phyloP scores from a whole-genome alignment of 2,329 filamentous ascomycete species.

The Sporothrix curviconia region DNA sequence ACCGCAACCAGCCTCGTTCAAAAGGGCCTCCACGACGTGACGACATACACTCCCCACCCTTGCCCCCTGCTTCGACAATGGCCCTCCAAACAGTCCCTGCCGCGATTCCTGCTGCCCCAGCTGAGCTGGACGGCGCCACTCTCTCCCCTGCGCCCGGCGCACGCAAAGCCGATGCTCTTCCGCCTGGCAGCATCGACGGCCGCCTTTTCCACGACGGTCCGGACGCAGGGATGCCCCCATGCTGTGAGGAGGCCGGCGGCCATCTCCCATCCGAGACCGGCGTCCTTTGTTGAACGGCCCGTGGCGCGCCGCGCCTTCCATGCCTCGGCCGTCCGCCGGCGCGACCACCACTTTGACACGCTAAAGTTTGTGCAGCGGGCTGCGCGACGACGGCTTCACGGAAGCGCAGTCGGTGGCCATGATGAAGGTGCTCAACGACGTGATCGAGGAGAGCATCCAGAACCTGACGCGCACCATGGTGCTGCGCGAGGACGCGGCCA shows the following conservation, averaged over 20 bases:
- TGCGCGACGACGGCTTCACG: conserved; percentile 88
- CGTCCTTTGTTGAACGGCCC: neutral
- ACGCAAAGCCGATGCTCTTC: conserved; percentile 10
- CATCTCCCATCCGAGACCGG: neutral
- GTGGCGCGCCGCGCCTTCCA: conserved; percentile 47
- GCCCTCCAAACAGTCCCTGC: conserved; percentile 37
- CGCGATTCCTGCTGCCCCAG: conserved; percentile 48
- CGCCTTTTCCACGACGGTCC: neutral
- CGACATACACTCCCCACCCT: conserved; percentile 26
- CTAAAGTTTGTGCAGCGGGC: conserved; percentile 89
- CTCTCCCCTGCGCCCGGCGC: conserved; percentile 19
- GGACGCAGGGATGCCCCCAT: too few species aligned
- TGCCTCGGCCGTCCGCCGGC: conserved; percentile 50
- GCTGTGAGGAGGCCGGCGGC: neutral
- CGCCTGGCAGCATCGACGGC: conserved; percentile 1
- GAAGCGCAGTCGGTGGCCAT: conserved; percentile 95
- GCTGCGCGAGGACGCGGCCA: conserved; percentile 83
- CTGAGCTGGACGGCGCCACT: conserved; percentile 44
- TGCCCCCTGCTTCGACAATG: too few species aligned
- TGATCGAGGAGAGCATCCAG: conserved; percentile 96
- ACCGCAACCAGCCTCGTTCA: neutral
- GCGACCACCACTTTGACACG: conserved; percentile 96
- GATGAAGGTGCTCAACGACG: conserved; percentile 95
- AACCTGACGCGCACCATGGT: conserved; percentile 98
- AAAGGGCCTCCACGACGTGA: too few species aligned